Conservation (phyloP, 2,329 filamentous ascomycete genomes). For the Aspergillus awamori region DNA sequence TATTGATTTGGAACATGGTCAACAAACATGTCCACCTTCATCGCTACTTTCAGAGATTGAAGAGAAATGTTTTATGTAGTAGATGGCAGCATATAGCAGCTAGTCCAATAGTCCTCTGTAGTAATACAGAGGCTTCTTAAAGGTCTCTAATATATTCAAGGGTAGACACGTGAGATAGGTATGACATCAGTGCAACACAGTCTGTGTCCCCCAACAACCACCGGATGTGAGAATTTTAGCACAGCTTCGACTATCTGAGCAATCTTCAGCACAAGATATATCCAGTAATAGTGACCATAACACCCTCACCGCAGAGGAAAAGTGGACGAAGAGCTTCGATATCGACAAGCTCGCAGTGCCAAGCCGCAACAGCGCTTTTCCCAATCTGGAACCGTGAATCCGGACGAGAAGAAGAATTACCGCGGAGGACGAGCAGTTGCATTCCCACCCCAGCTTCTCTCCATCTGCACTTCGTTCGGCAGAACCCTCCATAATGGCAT, state of each 20-base stretch:
- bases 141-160: neutral
- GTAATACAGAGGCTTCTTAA: neutral
- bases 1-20: neutral
- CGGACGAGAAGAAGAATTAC: constrained; percentile 22
- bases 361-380: constrained; percentile 22
- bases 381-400: constrained; percentile 24
- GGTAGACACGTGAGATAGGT: neutral
- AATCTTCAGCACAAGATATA: neutral
- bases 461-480: constrained; percentile 11
- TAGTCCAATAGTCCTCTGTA: neutral
- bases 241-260: neutral
- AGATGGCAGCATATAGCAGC: neutral
- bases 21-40: neutral
- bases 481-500: constrained; percentile 29
- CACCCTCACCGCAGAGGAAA: neutral
- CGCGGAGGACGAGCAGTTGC: constrained; percentile 17
- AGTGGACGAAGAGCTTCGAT: neutral
- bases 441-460: constrained; percentile 7
- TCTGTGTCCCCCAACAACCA: neutral
- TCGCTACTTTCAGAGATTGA: neutral
- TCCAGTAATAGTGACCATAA: neutral
- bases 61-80: too few relatives aligned
- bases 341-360: constrained; percentile 4
- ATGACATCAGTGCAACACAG: constrained; percentile 6
- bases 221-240: too few relatives aligned